A percentile compares a stretch with the other conserved stretches of the same genome.
These are phyloP conservation scores for Yamadazyma kitorensis DNA, from an alignment of 805 yeast species.

Conservation along the genomic window DNA sequence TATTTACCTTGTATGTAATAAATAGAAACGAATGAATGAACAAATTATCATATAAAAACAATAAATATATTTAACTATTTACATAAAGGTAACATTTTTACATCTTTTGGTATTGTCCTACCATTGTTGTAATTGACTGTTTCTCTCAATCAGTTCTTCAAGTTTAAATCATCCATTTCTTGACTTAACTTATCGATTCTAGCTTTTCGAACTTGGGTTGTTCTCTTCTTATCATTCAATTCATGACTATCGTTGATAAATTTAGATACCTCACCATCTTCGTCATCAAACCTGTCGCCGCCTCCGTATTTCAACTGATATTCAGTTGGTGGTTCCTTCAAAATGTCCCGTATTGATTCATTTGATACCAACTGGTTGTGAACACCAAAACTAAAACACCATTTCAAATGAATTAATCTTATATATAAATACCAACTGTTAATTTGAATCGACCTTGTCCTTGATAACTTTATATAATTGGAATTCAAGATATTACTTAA, in stretches of 20 bases:
- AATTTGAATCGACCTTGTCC: conserved; percentile 44
- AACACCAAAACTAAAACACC: conserved; percentile 51
- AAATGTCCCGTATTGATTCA: conserved; percentile 30
- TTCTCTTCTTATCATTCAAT: conserved; percentile 31
- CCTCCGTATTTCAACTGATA: conserved; percentile 21
- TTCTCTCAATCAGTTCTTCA: too few species aligned
- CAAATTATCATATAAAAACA: too few species aligned
- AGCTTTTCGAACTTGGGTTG: conserved; percentile 35
- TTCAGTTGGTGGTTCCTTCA: conserved; percentile 31
- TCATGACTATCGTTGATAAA: conserved; percentile 16
- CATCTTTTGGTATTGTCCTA: background rate
- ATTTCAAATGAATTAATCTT: conserved; percentile 47
- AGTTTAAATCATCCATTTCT: conserved; percentile 27
- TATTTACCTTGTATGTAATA: too few species aligned
- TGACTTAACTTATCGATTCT: conserved; percentile 32
- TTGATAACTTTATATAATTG: conserved; percentile 42
- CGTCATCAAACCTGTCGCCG: conserved; percentile 13
- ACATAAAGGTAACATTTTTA: background rate
- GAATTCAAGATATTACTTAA: conserved; percentile 27
- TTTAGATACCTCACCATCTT: conserved; percentile 5
- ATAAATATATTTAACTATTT: too few species aligned
- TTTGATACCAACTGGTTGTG: conserved; percentile 46
- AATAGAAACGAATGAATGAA: too few species aligned
- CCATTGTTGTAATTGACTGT: too few species aligned
- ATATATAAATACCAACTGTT: conserved; percentile 51